A percentile compares a stretch with the other conserved stretches of the same genome.
phyloP scores from a whole-genome alignment of 495 filamentous ascomycete genomes.

The Penicillium crystallinum region DNA sequence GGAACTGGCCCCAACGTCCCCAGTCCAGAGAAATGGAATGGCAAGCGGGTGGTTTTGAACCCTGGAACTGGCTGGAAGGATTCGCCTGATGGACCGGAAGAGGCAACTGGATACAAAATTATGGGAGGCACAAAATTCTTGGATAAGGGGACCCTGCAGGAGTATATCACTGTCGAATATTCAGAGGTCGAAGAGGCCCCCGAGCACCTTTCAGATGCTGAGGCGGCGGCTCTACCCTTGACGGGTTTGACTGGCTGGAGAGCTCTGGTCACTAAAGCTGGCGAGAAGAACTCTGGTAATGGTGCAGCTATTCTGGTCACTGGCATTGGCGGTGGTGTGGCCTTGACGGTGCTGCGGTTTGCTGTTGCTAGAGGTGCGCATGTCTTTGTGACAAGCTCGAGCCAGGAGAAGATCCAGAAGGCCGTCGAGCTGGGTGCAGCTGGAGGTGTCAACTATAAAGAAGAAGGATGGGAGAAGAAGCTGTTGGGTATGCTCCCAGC shows the following conservation, averaged over 20 bases:
- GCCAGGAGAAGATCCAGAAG: slow-evolving; percentile 58
- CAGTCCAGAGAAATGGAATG: slow-evolving; percentile 44
- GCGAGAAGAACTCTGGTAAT: slow-evolving; percentile 44
- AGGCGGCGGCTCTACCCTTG: slow-evolving; percentile 77
- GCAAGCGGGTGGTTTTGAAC: slow-evolving; percentile 68
- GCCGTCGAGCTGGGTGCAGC: slow-evolving; percentile 60
- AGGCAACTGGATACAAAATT: slow-evolving; percentile 55
- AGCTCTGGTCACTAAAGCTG: slow-evolving; percentile 68
- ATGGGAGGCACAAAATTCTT: slow-evolving; percentile 63
- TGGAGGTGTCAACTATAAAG: slow-evolving; percentile 65
- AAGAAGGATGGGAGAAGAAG: slow-evolving; percentile 63
- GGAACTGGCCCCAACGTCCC: slow-evolving; percentile 50
- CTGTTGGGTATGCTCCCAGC: slow-evolving; percentile 50
- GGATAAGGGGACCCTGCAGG: slow-evolving; percentile 63
- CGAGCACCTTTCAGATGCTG: slow-evolving; percentile 59
- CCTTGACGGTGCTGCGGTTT: slow-evolving; percentile 64
- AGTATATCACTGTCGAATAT: slow-evolving; percentile 62
- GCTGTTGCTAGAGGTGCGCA: slow-evolving; percentile 58
- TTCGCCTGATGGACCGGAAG: slow-evolving; percentile 67
- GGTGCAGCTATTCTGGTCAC: slow-evolving; percentile 68
- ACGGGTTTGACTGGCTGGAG: slow-evolving; percentile 85
- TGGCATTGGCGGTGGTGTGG: slow-evolving; percentile 78
- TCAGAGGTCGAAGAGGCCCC: slow-evolving; percentile 71
- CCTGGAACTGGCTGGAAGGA: slow-evolving; percentile 71
- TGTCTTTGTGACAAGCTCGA: slow-evolving; percentile 66